Evolutionary conservation across 179 eudicot species (phyloP).

Genomic region (Spergularia azorica): DNA sequence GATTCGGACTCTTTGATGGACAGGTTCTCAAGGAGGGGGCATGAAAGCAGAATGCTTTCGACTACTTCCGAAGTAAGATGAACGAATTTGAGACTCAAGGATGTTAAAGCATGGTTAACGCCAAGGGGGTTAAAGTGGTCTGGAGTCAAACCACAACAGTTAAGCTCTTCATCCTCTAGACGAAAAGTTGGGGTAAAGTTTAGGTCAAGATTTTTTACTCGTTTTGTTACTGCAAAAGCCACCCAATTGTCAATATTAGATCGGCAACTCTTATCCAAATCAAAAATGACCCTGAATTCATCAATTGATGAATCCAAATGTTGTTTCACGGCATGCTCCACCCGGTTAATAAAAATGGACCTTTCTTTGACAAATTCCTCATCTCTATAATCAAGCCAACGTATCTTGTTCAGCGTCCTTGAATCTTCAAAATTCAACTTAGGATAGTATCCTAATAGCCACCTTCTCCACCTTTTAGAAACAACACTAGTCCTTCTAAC

Average conservation of each 20-base stretch:
- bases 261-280: not conserved
- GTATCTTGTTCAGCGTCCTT: not conserved
- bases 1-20: not conserved
- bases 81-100: not conserved
- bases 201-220: constrained; percentile 5
- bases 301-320: no score
- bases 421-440: constrained; percentile 8
- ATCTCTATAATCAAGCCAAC: not conserved
- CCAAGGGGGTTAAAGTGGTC: no score
- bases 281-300: constrained; percentile 13
- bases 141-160: constrained; percentile 3
- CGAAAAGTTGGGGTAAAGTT: constrained; percentile 1
- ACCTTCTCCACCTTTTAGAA: constrained; percentile 5
- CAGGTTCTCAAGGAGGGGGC: constrained; percentile 15
- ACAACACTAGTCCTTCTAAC: constrained; percentile 1
- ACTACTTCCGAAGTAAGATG: constrained; percentile 8
- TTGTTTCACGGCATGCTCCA: no score
- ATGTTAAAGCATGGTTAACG: not conserved
- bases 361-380: not conserved
- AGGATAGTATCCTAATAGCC: no score
- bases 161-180: not conserved
- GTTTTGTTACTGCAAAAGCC: constrained; percentile 16
- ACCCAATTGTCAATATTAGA: constrained; percentile 15
- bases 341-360: not conserved
- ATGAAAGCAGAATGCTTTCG: not conserved